Conservation (phyloP, 2,329 filamentous ascomycete genomes). For the Gnomoniopsis smithogilvyi region DNA sequence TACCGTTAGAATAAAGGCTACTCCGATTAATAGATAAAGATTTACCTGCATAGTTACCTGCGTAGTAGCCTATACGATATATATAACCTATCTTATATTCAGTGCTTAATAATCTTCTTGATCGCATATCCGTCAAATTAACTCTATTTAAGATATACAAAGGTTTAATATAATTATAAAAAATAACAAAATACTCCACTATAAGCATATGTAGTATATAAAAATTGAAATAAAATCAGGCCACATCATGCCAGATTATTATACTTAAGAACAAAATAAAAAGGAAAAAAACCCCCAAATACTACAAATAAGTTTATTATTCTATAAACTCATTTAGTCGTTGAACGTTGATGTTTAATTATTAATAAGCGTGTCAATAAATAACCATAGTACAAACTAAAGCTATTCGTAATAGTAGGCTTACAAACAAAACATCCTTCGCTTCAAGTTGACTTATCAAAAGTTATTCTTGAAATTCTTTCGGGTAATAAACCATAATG, state of each 20-base stretch:
- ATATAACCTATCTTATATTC: background rate
- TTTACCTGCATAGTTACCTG: background rate
- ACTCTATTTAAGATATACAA: background rate
- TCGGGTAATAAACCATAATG: background rate
- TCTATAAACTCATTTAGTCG: constrained; percentile 1
- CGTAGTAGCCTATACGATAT: background rate
- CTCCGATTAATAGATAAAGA: background rate
- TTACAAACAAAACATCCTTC: constrained; percentile 1
- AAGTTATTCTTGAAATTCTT: background rate
- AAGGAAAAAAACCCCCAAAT: background rate
- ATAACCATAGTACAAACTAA: background rate
- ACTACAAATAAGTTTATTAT: background rate
- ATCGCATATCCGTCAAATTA: background rate
- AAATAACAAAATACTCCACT: background rate
- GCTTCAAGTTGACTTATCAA: constrained; percentile 1
- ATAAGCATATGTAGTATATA: constrained; percentile 1
- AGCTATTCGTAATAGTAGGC: background rate
- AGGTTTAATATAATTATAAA: background rate
- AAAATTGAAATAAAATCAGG: constrained; percentile 2
- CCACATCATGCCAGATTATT: constrained; percentile 1
- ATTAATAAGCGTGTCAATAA: background rate
- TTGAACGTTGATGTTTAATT: constrained; percentile 2
- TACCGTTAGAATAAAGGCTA: background rate
- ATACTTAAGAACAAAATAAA: constrained; percentile 2
- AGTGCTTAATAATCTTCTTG: background rate